phyloP scores from a whole-genome alignment of 2,329 filamentous ascomycete genomes.

The Ceratocystis harringtonii region DNA sequence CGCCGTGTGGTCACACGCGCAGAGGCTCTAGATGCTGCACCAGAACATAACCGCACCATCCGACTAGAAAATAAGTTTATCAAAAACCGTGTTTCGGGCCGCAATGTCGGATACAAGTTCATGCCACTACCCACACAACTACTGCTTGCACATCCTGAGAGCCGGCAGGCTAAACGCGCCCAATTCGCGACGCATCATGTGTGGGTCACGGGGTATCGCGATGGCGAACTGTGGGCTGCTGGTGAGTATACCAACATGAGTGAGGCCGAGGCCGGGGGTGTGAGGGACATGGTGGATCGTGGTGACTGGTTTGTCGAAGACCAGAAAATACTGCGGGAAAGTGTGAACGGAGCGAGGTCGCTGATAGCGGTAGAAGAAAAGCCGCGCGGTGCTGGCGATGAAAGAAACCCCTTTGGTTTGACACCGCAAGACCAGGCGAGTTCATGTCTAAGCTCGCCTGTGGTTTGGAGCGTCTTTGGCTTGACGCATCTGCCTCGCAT shows the following conservation, averaged over 20 bases:
- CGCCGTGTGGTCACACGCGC: slow-evolving; percentile 33
- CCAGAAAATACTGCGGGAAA: neutral
- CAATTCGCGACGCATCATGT: slow-evolving; percentile 32
- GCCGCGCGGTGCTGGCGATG: neutral
- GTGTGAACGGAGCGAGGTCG: slow-evolving; percentile 16
- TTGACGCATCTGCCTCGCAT: slow-evolving; percentile 35
- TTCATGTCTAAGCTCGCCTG: slow-evolving; percentile 23
- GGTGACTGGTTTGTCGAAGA: slow-evolving; percentile 31
- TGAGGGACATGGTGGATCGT: slow-evolving; percentile 32
- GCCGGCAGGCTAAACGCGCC: slow-evolving; percentile 30
- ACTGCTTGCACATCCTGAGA: slow-evolving; percentile 32
- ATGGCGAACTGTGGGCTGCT: slow-evolving; percentile 36
- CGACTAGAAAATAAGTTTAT: slow-evolving; percentile 34
- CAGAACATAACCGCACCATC: slow-evolving; percentile 35
- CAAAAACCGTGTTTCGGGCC: slow-evolving; percentile 34
- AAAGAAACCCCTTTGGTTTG: slow-evolving; percentile 5
- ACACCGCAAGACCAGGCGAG: slow-evolving; percentile 8
- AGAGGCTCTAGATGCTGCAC: slow-evolving; percentile 37
- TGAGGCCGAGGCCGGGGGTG: slow-evolving; percentile 29
- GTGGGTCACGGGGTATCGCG: slow-evolving; percentile 36
- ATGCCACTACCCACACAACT: slow-evolving; percentile 32
- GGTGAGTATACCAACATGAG: slow-evolving; percentile 39
- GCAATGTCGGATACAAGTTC: slow-evolving; percentile 36
- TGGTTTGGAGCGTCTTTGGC: slow-evolving; percentile 36
- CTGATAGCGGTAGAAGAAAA: neutral